These are phyloP conservation scores for Raddia guianensis DNA, from an alignment of 176 grass and related monocot species.

Conservation along the genomic window DNA sequence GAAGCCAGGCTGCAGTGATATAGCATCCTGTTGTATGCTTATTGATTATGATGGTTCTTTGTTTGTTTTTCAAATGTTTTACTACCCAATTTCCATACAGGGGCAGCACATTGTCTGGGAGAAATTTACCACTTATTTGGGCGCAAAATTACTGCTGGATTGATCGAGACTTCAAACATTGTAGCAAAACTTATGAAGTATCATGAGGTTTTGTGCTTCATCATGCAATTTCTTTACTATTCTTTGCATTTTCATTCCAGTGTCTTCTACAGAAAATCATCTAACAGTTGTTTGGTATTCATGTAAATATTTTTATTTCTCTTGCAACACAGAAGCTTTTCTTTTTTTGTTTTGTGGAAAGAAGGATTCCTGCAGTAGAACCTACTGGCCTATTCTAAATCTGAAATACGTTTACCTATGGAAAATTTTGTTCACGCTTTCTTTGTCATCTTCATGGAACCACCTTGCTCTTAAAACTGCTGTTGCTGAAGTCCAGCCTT, in stretches of 20 bases:
- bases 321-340: constrained; percentile 22
- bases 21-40: constrained; percentile 22
- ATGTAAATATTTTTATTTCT: constrained; percentile 30
- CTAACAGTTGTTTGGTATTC: constrained; percentile 17
- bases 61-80: constrained; percentile 14
- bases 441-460: constrained; percentile 9
- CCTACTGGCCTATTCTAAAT: constrained; percentile 3
- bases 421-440: constrained; percentile 1
- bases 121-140: constrained; percentile 90
- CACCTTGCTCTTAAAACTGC: constrained; percentile 8
- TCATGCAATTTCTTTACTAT: constrained; percentile 35
- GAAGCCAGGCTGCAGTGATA: constrained; percentile 17
- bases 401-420: constrained; percentile 8
- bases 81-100: constrained; percentile 50
- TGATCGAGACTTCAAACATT: constrained; percentile 87
- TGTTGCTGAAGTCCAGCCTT: constrained; percentile 12
- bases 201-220: constrained; percentile 66
- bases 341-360: neutral
- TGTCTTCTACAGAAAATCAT: constrained; percentile 20
- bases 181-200: constrained; percentile 94
- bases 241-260: constrained; percentile 12
- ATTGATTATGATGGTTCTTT: constrained; percentile 9
- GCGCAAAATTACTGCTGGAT: constrained; percentile 81
- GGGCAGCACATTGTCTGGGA: constrained; percentile 83
- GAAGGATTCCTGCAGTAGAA: constrained; percentile 5